Conservation (phyloP, 371 early-diverging fungal genomes). For the Mortierella sp. region DNA sequence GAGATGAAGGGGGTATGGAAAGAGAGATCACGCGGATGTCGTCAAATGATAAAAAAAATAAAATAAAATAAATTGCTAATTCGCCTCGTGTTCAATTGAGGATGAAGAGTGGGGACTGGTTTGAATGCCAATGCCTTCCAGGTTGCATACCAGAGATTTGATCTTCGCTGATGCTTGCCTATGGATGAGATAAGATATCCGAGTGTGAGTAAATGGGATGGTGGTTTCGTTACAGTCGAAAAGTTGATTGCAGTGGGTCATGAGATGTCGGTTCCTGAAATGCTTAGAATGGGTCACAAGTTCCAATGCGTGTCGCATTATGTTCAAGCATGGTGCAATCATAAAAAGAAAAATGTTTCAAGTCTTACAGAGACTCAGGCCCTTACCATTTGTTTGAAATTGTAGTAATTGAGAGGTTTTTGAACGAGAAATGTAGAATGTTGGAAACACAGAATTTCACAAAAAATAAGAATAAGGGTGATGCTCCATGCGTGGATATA, state of each 20-base stretch:
- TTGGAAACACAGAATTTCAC: too few species aligned
- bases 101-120: not conserved
- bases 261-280: too few species aligned
- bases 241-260: not conserved
- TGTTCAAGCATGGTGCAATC: too few species aligned
- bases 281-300: not conserved
- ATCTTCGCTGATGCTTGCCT: constrained; percentile 45
- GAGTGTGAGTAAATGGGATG: not conserved
- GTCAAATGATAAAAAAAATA: not conserved
- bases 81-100: not conserved
- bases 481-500: too few species aligned
- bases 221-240: not conserved
- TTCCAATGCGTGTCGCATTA: too few species aligned
- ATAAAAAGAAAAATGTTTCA: too few species aligned
- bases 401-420: too few species aligned
- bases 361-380: not conserved
- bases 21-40: not conserved
- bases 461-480: too few species aligned
- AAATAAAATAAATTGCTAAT: not conserved
- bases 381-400: not conserved
- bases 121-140: not conserved
- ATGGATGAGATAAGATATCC: not conserved
- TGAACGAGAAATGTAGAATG: too few species aligned
- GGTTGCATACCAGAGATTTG: constrained; percentile 24
- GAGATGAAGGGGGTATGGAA: not conserved